Conservation (phyloP, 352 stramenopile species). For the Aphanomyces euteiches region DNA sequence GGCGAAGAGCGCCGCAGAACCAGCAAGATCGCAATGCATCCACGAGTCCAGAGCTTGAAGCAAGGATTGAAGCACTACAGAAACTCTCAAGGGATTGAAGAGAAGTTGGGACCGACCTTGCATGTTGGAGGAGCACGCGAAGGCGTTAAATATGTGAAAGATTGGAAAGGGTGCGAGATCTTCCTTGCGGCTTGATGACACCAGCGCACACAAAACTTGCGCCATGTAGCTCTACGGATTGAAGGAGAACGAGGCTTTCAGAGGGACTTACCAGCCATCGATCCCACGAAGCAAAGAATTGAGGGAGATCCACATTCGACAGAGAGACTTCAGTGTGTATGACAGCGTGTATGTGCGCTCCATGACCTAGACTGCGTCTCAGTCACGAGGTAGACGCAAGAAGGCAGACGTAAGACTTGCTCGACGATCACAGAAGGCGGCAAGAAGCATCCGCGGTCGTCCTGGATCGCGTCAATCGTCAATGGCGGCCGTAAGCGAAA, state of each 20-base stretch:
- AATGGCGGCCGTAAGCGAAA: slow-evolving; percentile 13
- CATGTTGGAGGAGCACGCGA: too few species aligned
- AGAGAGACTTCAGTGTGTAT: neutral
- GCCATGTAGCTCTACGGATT: slow-evolving; percentile 18
- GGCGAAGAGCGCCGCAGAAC: neutral
- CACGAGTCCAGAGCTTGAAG: neutral
- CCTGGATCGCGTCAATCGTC: slow-evolving; percentile 7
- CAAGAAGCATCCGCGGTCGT: slow-evolving; percentile 15
- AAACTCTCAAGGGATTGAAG: neutral
- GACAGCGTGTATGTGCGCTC: slow-evolving; percentile 6
- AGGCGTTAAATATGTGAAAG: too few species aligned
- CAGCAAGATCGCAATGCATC: neutral
- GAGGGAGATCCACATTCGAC: neutral
- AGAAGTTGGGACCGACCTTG: neutral
- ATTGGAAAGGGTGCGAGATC: too few species aligned
- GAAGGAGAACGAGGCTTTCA: neutral
- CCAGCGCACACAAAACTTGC: neutral
- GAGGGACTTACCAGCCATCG: slow-evolving; percentile 15
- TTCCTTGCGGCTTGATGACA: neutral
- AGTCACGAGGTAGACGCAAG: neutral
- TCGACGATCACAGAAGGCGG: neutral
- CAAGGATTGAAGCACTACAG: slow-evolving; percentile 1
- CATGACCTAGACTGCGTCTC: neutral
- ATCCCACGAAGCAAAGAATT: slow-evolving; percentile 3
- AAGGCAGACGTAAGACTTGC: neutral